These are phyloP conservation scores for Houttuynia cordata DNA, from an alignment of 164 flowering plant species.

Conservation along the genomic window DNA sequence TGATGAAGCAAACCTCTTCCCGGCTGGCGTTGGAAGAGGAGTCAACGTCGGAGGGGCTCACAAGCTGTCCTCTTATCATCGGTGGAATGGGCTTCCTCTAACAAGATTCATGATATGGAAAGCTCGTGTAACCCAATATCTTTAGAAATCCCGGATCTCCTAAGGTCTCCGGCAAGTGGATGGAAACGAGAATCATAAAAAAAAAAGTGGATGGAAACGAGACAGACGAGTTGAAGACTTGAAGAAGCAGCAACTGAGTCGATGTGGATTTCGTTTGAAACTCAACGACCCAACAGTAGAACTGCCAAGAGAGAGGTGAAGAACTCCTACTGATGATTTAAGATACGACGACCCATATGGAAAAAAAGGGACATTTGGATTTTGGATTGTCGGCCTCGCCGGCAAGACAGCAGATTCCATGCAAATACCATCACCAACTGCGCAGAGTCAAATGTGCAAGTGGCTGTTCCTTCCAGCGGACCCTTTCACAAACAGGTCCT, in stretches of 20 bases:
- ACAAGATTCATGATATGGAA: neutral
- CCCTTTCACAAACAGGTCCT: neutral
- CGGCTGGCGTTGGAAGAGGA: neutral
- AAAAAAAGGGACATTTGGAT: too few relatives aligned
- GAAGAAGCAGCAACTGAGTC: neutral
- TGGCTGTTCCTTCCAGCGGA: neutral
- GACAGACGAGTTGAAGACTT: neutral
- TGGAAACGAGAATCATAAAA: neutral
- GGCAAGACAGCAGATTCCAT: neutral
- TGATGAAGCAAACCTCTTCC: neutral
- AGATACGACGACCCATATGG: too few relatives aligned
- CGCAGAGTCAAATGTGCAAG: neutral
- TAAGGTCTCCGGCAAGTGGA: neutral
- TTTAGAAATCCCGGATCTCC: neutral
- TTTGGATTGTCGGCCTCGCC: neutral
- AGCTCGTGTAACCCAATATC: neutral
- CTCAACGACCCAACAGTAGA: neutral
- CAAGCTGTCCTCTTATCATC: neutral
- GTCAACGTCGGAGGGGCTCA: neutral
- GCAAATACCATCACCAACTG: too few relatives aligned
- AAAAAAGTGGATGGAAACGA: too few relatives aligned
- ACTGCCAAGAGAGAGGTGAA: neutral
- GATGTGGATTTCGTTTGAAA: neutral
- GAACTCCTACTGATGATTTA: neutral
- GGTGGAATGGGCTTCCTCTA: neutral